Evolutionary conservation across 306 rosid genomes (phyloP).

Genomic region (Pterocarpus macrocarpus): DNA sequence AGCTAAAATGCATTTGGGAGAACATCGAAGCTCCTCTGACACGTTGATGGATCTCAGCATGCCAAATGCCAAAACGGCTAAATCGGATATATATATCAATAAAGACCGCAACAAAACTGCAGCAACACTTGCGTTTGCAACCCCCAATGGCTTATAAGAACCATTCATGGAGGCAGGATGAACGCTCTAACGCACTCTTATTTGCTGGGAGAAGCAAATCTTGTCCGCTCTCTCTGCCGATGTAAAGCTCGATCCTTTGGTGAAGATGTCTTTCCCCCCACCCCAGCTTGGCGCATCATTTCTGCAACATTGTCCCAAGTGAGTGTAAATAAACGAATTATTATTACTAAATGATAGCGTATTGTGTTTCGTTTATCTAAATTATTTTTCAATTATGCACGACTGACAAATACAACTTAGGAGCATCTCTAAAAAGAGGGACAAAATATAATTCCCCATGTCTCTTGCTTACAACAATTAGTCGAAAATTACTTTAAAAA

Average conservation of each 20-base stretch:
- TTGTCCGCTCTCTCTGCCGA: constrained; percentile 81
- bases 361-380: background rate
- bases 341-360: background rate
- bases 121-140: constrained; percentile 47
- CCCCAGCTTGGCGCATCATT: constrained; percentile 94
- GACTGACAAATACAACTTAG: background rate
- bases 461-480: background rate
- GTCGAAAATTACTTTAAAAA: background rate
- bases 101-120: constrained; percentile 59
- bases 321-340: constrained; percentile 15
- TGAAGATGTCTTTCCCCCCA: constrained; percentile 84
- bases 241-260: constrained; percentile 84
- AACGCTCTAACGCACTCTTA: constrained; percentile 44
- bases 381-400: constrained; percentile 9
- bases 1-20: constrained; percentile 41
- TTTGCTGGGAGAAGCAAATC: constrained; percentile 93
- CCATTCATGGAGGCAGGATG: constrained; percentile 40
- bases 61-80: constrained; percentile 40
- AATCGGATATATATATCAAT: constrained; percentile 47
- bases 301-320: constrained; percentile 62
- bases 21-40: constrained; percentile 23
- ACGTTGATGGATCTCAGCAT: constrained; percentile 45
- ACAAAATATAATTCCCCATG: background rate
- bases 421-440: too few species aligned
- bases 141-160: constrained; percentile 34